These are phyloP conservation scores for Fusarium armeniacum DNA, from an alignment of 2,329 filamentous ascomycete species.

Conservation along the genomic window DNA sequence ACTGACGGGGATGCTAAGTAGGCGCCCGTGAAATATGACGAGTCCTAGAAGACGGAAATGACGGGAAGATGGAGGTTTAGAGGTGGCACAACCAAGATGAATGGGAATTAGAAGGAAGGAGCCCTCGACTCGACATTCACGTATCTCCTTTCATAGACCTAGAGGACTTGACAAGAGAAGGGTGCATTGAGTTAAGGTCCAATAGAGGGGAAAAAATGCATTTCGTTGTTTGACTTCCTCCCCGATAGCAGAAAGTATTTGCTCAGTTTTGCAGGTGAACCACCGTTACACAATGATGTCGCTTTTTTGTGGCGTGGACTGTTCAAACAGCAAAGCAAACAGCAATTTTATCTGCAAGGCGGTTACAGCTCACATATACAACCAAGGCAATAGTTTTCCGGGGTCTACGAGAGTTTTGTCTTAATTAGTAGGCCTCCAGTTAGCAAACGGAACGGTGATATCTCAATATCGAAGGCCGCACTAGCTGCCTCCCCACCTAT, in stretches of 20 bases:
- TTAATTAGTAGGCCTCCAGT: background rate
- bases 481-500: background rate
- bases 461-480: background rate
- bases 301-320: background rate
- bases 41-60: conserved; percentile 5
- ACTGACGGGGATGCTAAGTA: conserved; percentile 13
- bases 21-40: conserved; percentile 27
- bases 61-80: background rate
- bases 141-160: background rate
- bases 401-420: background rate
- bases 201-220: background rate
- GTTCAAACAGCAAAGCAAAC: background rate
- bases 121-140: background rate
- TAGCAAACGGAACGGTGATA: background rate
- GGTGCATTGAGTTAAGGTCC: background rate
- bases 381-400: background rate
- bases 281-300: conserved; percentile 17
- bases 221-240: background rate
- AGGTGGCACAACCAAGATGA: conserved; percentile 8
- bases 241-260: no score
- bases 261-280: background rate
- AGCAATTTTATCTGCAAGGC: background rate
- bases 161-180: background rate
- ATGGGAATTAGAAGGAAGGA: background rate
- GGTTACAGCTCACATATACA: background rate